Conservation (phyloP, 1,139 yeast genomes). For the Arxiozyma telluris region DNA sequence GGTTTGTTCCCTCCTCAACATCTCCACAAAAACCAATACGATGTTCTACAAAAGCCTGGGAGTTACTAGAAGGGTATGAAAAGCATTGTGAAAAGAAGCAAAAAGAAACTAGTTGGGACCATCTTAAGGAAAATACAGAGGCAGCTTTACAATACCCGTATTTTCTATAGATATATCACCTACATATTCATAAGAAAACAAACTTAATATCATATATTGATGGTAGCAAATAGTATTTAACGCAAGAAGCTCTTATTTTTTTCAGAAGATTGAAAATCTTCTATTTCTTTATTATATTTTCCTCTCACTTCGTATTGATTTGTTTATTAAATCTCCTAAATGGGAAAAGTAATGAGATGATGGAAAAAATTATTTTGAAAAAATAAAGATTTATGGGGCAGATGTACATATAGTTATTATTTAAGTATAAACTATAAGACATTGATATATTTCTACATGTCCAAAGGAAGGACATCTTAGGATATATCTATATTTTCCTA, state of each 20-base stretch:
- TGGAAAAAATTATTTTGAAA: no score
- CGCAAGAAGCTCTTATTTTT: neutral
- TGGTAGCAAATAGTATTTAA: no score
- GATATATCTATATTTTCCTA: no score
- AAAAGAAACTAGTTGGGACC: neutral
- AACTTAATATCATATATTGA: no score
- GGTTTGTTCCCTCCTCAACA: neutral
- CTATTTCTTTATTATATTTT: neutral
- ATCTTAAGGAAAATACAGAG: neutral
- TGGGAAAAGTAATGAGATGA: neutral
- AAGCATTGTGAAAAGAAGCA: slow-evolving; percentile 1
- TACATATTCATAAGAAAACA: no score
- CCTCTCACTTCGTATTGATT: neutral
- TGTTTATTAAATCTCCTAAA: neutral
- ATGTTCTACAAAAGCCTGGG: neutral
- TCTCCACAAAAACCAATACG: slow-evolving; percentile 1
- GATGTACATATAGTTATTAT: no score
- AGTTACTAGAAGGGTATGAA: slow-evolving; percentile 1
- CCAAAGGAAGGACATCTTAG: no score
- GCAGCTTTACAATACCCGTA: neutral
- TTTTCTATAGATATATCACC: neutral
- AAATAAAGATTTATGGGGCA: no score
- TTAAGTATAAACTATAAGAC: no score
- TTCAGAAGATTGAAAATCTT: neutral
- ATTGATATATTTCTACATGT: no score